Percentiles rank a stretch among this genome's conserved stretches.
Conservation (phyloP, 2,329 filamentous ascomycete genomes). For the Tolypocladium guangdongense region DNA sequence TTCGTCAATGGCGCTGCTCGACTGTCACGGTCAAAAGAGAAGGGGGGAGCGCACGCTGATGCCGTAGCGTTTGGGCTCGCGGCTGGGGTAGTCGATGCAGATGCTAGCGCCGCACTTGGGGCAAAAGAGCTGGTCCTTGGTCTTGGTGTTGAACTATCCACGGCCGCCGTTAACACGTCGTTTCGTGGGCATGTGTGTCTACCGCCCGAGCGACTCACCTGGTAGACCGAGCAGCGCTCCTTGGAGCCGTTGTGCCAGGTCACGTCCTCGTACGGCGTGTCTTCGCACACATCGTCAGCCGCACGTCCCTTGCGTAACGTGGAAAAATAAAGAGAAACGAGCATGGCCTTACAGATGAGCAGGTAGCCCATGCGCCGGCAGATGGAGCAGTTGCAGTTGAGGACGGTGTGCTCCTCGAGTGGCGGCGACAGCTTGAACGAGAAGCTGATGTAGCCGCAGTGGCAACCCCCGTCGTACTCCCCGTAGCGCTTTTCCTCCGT, state of each 20-base stretch:
- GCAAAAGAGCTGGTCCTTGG: conserved; percentile 38
- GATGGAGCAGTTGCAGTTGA: conserved; percentile 43
- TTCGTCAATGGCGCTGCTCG: neutral
- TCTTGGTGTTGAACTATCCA: conserved; percentile 32
- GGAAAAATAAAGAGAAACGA: neutral
- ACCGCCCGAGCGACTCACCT: conserved; percentile 6
- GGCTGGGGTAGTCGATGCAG: conserved; percentile 30
- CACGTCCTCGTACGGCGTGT: conserved; percentile 27
- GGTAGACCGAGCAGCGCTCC: conserved; percentile 23
- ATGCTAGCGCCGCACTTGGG: conserved; percentile 34
- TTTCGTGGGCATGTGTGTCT: no score
- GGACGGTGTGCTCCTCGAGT: conserved; percentile 30
- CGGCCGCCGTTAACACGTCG: neutral
- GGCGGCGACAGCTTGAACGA: conserved; percentile 36
- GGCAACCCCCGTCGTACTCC: conserved; percentile 39
- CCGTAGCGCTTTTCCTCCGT: conserved; percentile 1
- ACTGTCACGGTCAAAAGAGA: neutral
- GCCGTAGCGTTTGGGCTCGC: conserved; percentile 23
- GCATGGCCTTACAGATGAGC: conserved; percentile 29
- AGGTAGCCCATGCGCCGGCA: conserved; percentile 41
- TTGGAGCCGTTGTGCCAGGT: conserved; percentile 30
- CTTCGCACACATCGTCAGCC: conserved; percentile 10
- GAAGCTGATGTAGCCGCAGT: conserved; percentile 41
- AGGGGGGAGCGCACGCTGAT: conserved; percentile 26
- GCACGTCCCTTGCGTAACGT: neutral